Conservation (phyloP, 2,329 filamentous ascomycete species). For the Taxawa tesnikishii region DNA sequence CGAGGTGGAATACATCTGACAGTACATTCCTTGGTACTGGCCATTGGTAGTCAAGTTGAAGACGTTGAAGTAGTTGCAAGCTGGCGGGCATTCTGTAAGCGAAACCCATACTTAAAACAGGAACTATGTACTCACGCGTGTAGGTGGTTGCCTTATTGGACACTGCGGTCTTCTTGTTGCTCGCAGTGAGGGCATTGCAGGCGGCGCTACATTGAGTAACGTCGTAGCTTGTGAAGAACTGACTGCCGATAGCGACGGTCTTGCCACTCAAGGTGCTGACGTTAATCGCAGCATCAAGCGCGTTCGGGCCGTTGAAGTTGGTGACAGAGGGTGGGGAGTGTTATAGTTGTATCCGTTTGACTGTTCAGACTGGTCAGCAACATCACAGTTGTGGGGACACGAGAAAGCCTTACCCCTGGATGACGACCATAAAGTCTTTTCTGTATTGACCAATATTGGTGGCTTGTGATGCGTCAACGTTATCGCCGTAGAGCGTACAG, state of each 20-base stretch:
- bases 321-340: conserved; percentile 5
- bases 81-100: neutral
- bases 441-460: conserved; percentile 16
- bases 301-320: conserved; percentile 6
- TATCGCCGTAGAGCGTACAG: conserved; percentile 7
- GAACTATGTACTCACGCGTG: conserved; percentile 1
- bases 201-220: conserved; percentile 4
- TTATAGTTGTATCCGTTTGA: conserved; percentile 9
- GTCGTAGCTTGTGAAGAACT: conserved; percentile 5
- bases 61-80: conserved; percentile 10
- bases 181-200: conserved; percentile 4
- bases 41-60: conserved; percentile 9
- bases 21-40: conserved; percentile 6
- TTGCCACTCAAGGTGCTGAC: conserved; percentile 1
- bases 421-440: conserved; percentile 16
- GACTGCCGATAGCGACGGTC: conserved; percentile 2
- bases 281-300: conserved; percentile 5
- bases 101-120: neutral
- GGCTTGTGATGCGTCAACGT: conserved; percentile 8
- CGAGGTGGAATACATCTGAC: conserved; percentile 7
- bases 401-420: conserved; percentile 4
- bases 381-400: neutral
- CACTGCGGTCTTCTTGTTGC: conserved; percentile 1
- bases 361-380: neutral
- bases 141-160: conserved; percentile 4